Evolutionary conservation across 805 yeast genomes (phyloP).

Genomic region (Peterozyma toletana): DNA sequence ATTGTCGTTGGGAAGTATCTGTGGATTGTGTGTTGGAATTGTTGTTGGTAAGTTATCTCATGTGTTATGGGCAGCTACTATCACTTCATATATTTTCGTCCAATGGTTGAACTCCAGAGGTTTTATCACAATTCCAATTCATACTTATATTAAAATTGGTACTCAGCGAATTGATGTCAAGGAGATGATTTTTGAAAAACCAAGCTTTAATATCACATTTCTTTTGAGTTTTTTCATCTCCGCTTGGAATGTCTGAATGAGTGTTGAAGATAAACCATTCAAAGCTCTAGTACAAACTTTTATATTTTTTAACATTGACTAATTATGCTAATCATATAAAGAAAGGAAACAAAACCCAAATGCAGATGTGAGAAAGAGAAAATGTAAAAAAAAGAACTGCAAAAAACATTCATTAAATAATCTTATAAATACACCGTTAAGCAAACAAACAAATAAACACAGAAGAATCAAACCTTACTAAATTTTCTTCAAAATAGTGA

Average conservation of each 20-base stretch:
- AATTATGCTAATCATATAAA: too few relatives aligned
- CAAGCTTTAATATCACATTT: slow-evolving; percentile 56
- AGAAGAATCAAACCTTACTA: background rate
- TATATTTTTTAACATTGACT: too few relatives aligned
- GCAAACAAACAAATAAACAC: too few relatives aligned
- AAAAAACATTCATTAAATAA: background rate
- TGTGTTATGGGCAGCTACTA: slow-evolving; percentile 40
- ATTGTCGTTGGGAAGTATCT: slow-evolving; percentile 54
- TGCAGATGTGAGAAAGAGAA: background rate
- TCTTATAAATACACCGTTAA: background rate
- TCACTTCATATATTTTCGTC: slow-evolving; percentile 33
- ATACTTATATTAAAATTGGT: slow-evolving; percentile 27
- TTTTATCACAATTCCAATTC: slow-evolving; percentile 37
- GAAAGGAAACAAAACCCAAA: too few relatives aligned
- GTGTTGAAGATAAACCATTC: too few relatives aligned
- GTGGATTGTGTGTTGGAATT: slow-evolving; percentile 53
- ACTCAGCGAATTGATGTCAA: slow-evolving; percentile 35
- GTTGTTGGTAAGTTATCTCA: slow-evolving; percentile 55
- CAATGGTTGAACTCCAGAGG: slow-evolving; percentile 55
- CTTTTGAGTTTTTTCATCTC: slow-evolving; percentile 48
- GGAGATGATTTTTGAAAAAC: slow-evolving; percentile 47
- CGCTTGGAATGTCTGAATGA: slow-evolving; percentile 37
- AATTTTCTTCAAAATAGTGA: slow-evolving; percentile 78
- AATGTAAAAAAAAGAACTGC: background rate
- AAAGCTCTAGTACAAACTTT: too few relatives aligned